phyloP scores from a whole-genome alignment of 164 flowering plant species.

The Chloranthus sessilifolius region DNA sequence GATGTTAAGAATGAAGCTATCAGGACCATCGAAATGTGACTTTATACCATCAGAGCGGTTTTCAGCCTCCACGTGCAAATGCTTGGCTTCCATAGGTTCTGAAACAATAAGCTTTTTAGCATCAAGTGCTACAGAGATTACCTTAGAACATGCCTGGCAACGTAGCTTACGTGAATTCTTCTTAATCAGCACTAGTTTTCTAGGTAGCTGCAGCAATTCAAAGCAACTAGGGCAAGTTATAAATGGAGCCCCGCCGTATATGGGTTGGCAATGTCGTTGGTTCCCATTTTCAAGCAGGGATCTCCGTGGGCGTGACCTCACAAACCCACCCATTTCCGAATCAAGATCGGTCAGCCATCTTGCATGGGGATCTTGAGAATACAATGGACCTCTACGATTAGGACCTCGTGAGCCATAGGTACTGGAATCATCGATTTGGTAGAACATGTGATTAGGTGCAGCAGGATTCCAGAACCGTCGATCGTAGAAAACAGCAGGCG shows the following conservation, averaged over 20 bases:
- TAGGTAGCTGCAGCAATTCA: constrained; percentile 58
- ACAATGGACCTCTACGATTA: constrained; percentile 19
- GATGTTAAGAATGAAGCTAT: constrained; percentile 23
- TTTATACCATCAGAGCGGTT: constrained; percentile 18
- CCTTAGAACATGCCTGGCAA: constrained; percentile 67
- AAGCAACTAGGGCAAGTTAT: constrained; percentile 65
- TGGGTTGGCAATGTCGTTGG: constrained; percentile 36
- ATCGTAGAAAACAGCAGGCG: constrained; percentile 22
- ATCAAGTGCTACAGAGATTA: constrained; percentile 31
- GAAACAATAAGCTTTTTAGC: constrained; percentile 38
- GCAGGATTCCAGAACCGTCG: constrained; percentile 26
- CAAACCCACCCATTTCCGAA: constrained; percentile 30
- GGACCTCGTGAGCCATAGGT: constrained; percentile 26
- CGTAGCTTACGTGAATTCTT: constrained; percentile 40
- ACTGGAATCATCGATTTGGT: constrained; percentile 24
- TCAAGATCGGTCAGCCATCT: constrained; percentile 45
- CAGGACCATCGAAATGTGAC: constrained; percentile 31
- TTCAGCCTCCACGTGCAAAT: constrained; percentile 3
- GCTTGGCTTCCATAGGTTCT: constrained; percentile 12
- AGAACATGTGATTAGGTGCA: constrained; percentile 26
- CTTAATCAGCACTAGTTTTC: constrained; percentile 21
- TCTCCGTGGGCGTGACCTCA: constrained; percentile 28
- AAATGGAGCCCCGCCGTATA: constrained; percentile 81
- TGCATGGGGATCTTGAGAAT: constrained; percentile 21
- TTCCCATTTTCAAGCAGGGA: constrained; percentile 20